Conservation (phyloP, 164 flowering plant genomes). For the Vitis amurensis region DNA sequence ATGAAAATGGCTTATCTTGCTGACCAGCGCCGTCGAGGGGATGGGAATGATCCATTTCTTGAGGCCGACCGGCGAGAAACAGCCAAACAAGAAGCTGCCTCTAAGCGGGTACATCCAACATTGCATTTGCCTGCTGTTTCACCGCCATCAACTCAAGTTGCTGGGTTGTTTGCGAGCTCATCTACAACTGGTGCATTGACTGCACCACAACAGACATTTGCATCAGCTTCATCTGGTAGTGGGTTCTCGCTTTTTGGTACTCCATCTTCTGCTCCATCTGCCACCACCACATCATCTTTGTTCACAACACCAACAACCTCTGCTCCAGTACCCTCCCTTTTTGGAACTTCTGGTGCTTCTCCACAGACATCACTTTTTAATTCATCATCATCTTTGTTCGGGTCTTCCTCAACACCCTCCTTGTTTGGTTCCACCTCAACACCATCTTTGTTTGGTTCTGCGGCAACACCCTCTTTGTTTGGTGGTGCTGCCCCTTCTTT, state of each 20-base stretch:
- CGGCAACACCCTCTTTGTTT: slow-evolving; percentile 54
- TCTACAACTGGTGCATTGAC: slow-evolving; percentile 41
- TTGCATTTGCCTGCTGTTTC: slow-evolving; percentile 68
- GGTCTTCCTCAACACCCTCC: slow-evolving; percentile 52
- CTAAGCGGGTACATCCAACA: slow-evolving; percentile 91
- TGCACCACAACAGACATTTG: slow-evolving; percentile 43
- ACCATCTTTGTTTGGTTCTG: slow-evolving; percentile 40
- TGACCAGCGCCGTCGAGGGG: slow-evolving; percentile 88
- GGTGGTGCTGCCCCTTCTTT: slow-evolving; percentile 47
- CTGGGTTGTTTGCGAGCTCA: slow-evolving; percentile 64
- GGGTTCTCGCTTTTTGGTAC: slow-evolving; percentile 64
- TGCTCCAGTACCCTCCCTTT: slow-evolving; percentile 53
- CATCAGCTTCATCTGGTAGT: slow-evolving; percentile 62
- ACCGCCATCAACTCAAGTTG: slow-evolving; percentile 75
- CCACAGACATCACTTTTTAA: slow-evolving; percentile 63
- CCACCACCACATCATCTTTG: slow-evolving; percentile 46
- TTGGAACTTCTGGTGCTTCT: slow-evolving; percentile 55
- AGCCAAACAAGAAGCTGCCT: slow-evolving; percentile 93
- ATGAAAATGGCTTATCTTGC: slow-evolving; percentile 93
- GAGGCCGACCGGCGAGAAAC: slow-evolving; percentile 94
- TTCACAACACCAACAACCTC: slow-evolving; percentile 67
- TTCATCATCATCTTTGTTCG: slow-evolving; percentile 53
- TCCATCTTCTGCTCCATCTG: slow-evolving; percentile 54
- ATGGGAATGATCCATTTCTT: slow-evolving; percentile 85
- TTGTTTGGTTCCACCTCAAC: slow-evolving; percentile 42